Evolutionary conservation across 1,284 basidiomycete species (phyloP).

Genomic region (Naganishia sp.): DNA sequence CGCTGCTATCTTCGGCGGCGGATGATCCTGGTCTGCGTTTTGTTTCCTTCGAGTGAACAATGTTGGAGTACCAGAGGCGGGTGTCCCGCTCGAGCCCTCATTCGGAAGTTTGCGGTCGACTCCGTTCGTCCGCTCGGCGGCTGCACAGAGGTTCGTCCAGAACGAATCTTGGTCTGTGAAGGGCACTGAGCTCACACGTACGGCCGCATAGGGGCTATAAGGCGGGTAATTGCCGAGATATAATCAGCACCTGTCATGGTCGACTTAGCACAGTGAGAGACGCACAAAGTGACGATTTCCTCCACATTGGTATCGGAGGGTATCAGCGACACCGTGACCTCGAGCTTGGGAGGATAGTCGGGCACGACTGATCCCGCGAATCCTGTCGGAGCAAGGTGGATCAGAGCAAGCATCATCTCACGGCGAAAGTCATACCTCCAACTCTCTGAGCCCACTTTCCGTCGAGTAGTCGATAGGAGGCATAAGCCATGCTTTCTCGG

Average conservation of each 20-base stretch:
- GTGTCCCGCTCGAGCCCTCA: constrained; percentile 30
- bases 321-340: constrained; percentile 58
- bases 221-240: not conserved
- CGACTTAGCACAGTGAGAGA: not conserved
- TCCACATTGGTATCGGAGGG: constrained; percentile 24
- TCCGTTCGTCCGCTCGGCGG: constrained; percentile 61
- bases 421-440: constrained; percentile 42
- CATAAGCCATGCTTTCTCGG: constrained; percentile 56
- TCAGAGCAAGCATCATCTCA: not conserved
- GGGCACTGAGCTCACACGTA: constrained; percentile 60
- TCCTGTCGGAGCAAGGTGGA: constrained; percentile 43
- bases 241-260: too few species aligned
- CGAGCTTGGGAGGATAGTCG: constrained; percentile 56
- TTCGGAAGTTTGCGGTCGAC: constrained; percentile 55
- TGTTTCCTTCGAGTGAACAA: constrained; percentile 13
- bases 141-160: constrained; percentile 65
- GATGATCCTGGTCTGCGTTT: constrained; percentile 33
- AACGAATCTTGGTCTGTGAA: constrained; percentile 62
- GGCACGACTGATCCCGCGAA: constrained; percentile 62
- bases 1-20: constrained; percentile 44
- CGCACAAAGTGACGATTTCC: constrained; percentile 24
- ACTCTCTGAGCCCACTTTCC: constrained; percentile 61
- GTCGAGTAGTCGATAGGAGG: constrained; percentile 60
- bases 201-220: constrained; percentile 46
- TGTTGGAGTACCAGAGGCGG: constrained; percentile 27